These are phyloP conservation scores for Cajanus cajan DNA, from an alignment of 306 rosid genomes.

Conservation along the genomic window DNA sequence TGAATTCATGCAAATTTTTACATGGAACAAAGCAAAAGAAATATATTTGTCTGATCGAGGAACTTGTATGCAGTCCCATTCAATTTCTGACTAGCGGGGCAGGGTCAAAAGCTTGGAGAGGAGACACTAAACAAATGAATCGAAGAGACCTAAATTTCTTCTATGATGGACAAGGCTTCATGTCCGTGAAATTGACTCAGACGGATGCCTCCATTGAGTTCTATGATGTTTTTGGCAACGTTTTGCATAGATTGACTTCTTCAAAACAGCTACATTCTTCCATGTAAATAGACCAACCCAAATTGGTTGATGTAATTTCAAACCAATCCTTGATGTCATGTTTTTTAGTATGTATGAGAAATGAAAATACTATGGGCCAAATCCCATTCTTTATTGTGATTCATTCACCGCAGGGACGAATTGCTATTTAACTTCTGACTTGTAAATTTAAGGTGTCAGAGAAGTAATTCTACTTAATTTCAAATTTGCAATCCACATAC, in stretches of 20 bases:
- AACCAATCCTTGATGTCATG: not conserved
- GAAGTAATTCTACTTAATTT: not conserved
- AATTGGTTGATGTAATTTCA: not conserved
- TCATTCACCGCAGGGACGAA: not conserved
- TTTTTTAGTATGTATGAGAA: not conserved
- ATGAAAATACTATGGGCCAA: not conserved
- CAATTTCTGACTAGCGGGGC: constrained; percentile 56
- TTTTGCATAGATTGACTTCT: constrained; percentile 35
- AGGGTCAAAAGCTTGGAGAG: constrained; percentile 68
- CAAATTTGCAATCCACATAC: not conserved
- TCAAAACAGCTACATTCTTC: constrained; percentile 40
- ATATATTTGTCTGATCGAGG: constrained; percentile 25
- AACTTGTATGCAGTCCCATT: constrained; percentile 46
- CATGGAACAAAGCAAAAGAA: not conserved
- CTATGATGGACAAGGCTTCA: constrained; percentile 67
- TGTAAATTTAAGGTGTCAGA: not conserved
- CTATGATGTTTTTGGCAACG: constrained; percentile 49
- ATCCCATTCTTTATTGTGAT: not conserved
- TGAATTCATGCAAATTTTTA: not conserved
- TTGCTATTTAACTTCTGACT: not conserved
- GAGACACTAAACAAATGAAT: constrained; percentile 30
- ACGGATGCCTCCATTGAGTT: constrained; percentile 43
- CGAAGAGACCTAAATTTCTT: constrained; percentile 42
- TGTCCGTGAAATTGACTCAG: constrained; percentile 47
- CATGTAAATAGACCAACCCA: constrained; percentile 9